These are phyloP conservation scores for Toxoplasma gondii DNA, from an alignment of 169 alveolate genomes.

Conservation along the genomic window DNA sequence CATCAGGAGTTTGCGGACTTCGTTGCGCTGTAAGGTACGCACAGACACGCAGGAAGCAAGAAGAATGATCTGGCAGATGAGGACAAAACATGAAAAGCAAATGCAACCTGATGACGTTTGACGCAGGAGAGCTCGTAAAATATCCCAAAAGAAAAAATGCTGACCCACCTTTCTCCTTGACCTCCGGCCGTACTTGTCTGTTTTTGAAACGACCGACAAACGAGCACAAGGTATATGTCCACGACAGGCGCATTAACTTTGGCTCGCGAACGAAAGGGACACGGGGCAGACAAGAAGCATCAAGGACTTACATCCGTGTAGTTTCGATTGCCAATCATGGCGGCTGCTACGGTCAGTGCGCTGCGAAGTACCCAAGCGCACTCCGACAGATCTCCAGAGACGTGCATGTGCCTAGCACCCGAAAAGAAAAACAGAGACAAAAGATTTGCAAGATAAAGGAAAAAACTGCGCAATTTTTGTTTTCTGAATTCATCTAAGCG, in stretches of 20 bases:
- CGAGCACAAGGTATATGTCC: background rate
- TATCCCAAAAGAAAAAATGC: too few species aligned
- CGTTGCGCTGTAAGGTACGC: background rate
- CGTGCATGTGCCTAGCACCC: constrained; percentile 5
- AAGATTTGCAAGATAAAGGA: background rate
- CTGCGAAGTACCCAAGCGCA: background rate
- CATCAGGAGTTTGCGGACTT: constrained; percentile 16
- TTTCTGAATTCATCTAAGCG: too few species aligned
- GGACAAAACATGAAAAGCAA: too few species aligned
- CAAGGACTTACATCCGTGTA: constrained; percentile 3
- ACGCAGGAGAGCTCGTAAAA: too few species aligned
- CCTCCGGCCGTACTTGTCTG: too few species aligned
- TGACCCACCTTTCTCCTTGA: too few species aligned
- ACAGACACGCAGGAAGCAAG: too few species aligned
- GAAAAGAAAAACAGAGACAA: background rate
- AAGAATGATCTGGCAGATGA: too few species aligned
- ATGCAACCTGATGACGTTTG: too few species aligned
- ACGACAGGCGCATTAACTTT: background rate
- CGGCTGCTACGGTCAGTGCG: background rate
- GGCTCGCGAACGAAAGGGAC: background rate
- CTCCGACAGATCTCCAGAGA: constrained; percentile 9
- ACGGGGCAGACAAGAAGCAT: background rate
- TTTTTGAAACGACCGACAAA: too few species aligned
- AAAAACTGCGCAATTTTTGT: background rate
- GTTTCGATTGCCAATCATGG: background rate